Conservation (phyloP, 306 rosid genomes). For the Vigna radiata region DNA sequence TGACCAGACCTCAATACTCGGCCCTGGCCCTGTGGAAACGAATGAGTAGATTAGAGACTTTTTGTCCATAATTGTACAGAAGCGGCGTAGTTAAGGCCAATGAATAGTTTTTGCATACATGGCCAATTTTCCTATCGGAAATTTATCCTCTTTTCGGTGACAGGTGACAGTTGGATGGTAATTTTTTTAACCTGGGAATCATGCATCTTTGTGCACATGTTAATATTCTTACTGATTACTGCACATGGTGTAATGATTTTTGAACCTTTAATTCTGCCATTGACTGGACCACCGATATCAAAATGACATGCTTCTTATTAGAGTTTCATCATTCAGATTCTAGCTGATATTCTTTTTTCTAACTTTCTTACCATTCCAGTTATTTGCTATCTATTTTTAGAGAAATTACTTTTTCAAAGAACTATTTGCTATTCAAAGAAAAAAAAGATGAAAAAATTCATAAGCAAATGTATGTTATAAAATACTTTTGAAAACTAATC, state of each 20-base stretch:
- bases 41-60: constrained; percentile 43
- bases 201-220: constrained; percentile 33
- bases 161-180: background rate
- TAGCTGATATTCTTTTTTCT: background rate
- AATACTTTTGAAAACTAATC: too few relatives aligned
- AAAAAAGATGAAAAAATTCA: too few relatives aligned
- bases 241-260: constrained; percentile 26
- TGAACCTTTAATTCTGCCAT: background rate
- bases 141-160: constrained; percentile 22
- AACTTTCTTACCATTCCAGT: background rate
- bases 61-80: constrained; percentile 46
- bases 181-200: constrained; percentile 23
- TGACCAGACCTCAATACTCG: constrained; percentile 1
- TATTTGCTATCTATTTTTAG: background rate
- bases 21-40: constrained; percentile 19
- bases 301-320: constrained; percentile 17
- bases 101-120: constrained; percentile 7
- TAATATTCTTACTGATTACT: constrained; percentile 21
- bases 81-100: constrained; percentile 25
- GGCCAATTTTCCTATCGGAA: constrained; percentile 34
- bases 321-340: background rate
- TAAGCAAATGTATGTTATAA: too few relatives aligned
- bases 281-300: background rate
- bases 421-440: too few relatives aligned
- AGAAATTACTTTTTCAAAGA: background rate